Evolutionary conservation across 140 eudicot species (phyloP).

Genomic region (Cichorium intybus): DNA sequence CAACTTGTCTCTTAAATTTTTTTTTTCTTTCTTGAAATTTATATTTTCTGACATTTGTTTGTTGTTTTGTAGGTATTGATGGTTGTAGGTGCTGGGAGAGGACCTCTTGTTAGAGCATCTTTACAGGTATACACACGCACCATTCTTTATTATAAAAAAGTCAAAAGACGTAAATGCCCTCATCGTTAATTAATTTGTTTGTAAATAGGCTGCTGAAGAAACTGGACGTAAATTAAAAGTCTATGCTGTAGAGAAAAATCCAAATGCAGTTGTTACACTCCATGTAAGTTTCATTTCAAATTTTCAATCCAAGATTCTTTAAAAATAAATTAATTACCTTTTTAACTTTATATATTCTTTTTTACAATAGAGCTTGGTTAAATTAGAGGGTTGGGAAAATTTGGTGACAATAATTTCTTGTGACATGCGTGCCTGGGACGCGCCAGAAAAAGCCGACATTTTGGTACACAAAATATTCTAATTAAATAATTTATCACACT

Average conservation of each 20-base stretch:
- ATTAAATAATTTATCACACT: neutral
- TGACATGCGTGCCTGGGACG: slow-evolving; percentile 96
- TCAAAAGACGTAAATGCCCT: neutral
- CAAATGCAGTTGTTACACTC: slow-evolving; percentile 96
- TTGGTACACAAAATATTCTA: slow-evolving; percentile 44
- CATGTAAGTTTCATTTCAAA: slow-evolving; percentile 65
- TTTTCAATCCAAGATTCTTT: neutral
- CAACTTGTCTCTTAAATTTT: neutral
- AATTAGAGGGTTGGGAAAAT: slow-evolving; percentile 92
- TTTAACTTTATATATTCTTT: neutral
- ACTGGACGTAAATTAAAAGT: slow-evolving; percentile 85
- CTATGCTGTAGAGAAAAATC: slow-evolving; percentile 97
- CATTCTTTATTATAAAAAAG: neutral
- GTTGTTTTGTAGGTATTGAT: slow-evolving; percentile 59
- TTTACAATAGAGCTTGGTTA: slow-evolving; percentile 67
- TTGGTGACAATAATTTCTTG: slow-evolving; percentile 75
- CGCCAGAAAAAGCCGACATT: slow-evolving; percentile 98
- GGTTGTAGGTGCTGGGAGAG: slow-evolving; percentile 99
- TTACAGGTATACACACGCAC: slow-evolving; percentile 54
- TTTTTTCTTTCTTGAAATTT: neutral
- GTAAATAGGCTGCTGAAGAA: slow-evolving; percentile 85
- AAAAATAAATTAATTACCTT: too few relatives aligned
- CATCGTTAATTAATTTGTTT: too few relatives aligned
- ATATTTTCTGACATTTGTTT: slow-evolving; percentile 1
- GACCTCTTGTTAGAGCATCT: slow-evolving; percentile 99